Conservation (phyloP, 129 eudicot species). For the Daucus carota region DH1_v3.0 NC_030382.2:45497501-45498000, state of each 20-base stretch:
- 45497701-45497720: not conserved
- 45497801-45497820: not conserved
- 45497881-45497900: slow-evolving; percentile 89
- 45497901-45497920: slow-evolving; percentile 99
- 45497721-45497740: not conserved
- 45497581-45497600: too few relatives aligned
- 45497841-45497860: not conserved
- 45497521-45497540: too few relatives aligned
- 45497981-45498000: slow-evolving; percentile 70
- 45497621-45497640: too few relatives aligned
- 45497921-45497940: slow-evolving; percentile 99
- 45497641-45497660: too few relatives aligned
- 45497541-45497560: too few relatives aligned
- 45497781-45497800: not conserved
- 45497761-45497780: not conserved
- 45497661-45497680: not conserved
- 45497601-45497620: too few relatives aligned
- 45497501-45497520: too few relatives aligned
- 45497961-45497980: slow-evolving; percentile 86
- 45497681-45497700: not conserved
- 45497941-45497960: slow-evolving; percentile 86
- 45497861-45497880: not conserved
- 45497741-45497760: not conserved
- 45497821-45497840: not conserved
- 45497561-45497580: too few relatives aligned